A percentile compares a stretch with the other conserved stretches of the same genome.
phyloP scores from a whole-genome alignment of 139 green algal genomes.

The Chlorella sp. region DNA sequence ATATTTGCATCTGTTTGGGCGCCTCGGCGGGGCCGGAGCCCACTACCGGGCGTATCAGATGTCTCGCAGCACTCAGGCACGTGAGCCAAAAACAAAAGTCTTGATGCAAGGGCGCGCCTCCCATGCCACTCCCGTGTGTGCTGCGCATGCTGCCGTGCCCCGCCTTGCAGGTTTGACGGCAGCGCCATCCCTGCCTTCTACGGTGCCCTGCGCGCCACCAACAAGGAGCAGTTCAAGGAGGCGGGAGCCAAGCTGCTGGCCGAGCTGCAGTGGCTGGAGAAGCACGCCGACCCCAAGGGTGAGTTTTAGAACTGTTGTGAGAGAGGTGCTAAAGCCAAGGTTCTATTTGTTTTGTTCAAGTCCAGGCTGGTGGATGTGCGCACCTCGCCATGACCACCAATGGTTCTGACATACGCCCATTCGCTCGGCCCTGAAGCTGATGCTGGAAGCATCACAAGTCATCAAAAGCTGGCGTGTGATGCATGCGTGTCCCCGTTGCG shows the following conservation, averaged over 20 bases:
- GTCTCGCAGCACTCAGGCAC: too few relatives aligned
- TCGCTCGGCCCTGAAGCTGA: background rate
- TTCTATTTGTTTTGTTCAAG: background rate
- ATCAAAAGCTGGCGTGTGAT: background rate
- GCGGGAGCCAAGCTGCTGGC: background rate
- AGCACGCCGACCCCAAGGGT: background rate
- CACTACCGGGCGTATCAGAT: too few relatives aligned
- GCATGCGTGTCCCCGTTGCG: background rate
- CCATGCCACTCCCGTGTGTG: background rate
- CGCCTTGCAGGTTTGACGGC: background rate
- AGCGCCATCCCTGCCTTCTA: background rate
- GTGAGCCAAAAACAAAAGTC: too few relatives aligned
- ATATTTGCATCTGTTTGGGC: too few relatives aligned
- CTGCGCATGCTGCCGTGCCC: background rate
- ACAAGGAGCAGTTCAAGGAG: background rate
- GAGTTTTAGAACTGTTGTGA: background rate
- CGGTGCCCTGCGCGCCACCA: background rate
- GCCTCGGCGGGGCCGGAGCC: too few relatives aligned
- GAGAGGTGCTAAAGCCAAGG: background rate
- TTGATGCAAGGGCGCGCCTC: too few relatives aligned
- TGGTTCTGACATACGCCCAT: background rate
- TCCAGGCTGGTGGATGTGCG: background rate
- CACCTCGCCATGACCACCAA: background rate
- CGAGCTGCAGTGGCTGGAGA: constrained; percentile 6
- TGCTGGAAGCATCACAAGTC: background rate